Evolutionary conservation across 2,329 filamentous ascomycete species (phyloP).

Genomic region (Monosporascus sp.): DNA sequence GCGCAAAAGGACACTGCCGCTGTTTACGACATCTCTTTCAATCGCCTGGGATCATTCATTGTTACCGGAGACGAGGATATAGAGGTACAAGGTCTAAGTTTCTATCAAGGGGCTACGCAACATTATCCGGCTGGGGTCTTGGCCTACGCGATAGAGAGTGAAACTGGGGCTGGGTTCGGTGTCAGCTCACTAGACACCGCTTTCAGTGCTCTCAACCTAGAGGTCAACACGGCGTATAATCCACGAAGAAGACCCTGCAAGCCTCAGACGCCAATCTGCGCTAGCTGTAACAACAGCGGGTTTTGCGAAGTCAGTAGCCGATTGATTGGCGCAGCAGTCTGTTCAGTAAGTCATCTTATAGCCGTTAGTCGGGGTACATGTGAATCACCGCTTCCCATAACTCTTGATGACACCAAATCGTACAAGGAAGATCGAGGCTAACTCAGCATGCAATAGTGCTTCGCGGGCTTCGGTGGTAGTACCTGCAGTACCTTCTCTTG

Average conservation of each 20-base stretch:
- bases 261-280: constrained; percentile 25
- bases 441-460: constrained; percentile 24
- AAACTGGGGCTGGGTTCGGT: constrained; percentile 34
- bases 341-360: constrained; percentile 15
- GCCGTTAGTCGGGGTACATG: neutral
- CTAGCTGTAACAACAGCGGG: constrained; percentile 32
- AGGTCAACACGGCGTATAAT: constrained; percentile 33
- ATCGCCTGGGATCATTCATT: constrained; percentile 30
- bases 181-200: constrained; percentile 32
- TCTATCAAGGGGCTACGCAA: constrained; percentile 33
- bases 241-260: constrained; percentile 25
- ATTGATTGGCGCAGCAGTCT: constrained; percentile 13
- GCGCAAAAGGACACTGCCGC: constrained; percentile 32
- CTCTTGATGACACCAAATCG: neutral
- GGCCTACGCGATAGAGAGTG: constrained; percentile 36
- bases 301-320: constrained; percentile 26
- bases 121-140: constrained; percentile 34
- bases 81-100: constrained; percentile 35
- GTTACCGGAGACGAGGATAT: constrained; percentile 36
- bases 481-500: constrained; percentile 34
- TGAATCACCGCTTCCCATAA: neutral
- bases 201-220: constrained; percentile 28
- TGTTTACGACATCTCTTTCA: constrained; percentile 33
- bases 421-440: neutral
- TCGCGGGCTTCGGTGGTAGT: constrained; percentile 35